Base-by-base conservation (phyloP, 2,329 filamentous ascomycete species). In the Penicillium frequentans region DNA sequence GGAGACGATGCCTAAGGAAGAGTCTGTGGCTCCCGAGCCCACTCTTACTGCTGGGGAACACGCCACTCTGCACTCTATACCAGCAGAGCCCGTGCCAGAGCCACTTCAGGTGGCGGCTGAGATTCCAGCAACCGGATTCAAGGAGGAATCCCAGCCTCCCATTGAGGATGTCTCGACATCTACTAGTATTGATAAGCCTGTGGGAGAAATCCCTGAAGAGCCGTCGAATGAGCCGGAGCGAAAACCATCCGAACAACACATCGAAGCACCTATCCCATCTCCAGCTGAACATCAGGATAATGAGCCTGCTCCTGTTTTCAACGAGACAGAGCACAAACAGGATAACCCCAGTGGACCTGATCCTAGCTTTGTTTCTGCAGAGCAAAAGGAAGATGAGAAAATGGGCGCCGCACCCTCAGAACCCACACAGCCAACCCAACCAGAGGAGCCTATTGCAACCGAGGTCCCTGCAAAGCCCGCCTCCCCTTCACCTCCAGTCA, bases 331-430 rank as follows among this genome's bases (percentile, higher is more conserved):
- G 19, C 21, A 23, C 10, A 11, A 13, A 2, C 14, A 23, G 23
- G 43, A 31, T 6, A 14, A 6, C 0, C 24, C 49, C 23, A 8
- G 19, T 19, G 26, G 42, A 11, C 16, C 29, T 19, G 24, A 56
- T 11, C 9, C 49, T 5, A 31, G 46, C 14, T 24, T 50, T 26
- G n/a, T 7, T 10, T 7, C 37, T n/a, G 13, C 23, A n/a, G 37
- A 52, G 9, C 21, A 49, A 26, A 58, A 61, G 11, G 51, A 53
- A 43, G 57, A 61, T 42, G 6, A 54, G 6, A 53, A 58, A 23
- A 55, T 60, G 52, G 46, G 21, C 23, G 58, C 58, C 10, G 49
- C 52, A 6, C 29, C 50, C 2, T 23, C 49, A 44, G 52, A 57
- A 29, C 39, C 52, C 31, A 11, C 26, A 5, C 27, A 35, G 19